These are phyloP conservation scores for Rutstroemia sp. DNA, from an alignment of 2,329 filamentous ascomycete genomes.

Conservation along the genomic window DNA sequence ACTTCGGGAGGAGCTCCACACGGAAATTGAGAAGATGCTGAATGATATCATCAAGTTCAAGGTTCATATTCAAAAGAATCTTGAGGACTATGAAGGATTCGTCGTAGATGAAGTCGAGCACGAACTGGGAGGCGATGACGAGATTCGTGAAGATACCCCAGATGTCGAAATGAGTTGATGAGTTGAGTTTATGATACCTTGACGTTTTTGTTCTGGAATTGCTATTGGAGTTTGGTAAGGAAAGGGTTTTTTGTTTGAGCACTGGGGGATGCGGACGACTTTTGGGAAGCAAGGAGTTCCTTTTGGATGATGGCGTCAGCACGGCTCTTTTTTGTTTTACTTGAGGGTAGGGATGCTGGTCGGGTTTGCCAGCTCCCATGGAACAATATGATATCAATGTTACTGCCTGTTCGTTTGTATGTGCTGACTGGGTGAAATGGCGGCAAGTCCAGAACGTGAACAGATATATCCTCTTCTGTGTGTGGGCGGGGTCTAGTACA, in stretches of 20 bases:
- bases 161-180: conserved; percentile 36
- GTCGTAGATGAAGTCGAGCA: conserved; percentile 89
- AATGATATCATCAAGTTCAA: conserved; percentile 99
- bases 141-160: conserved; percentile 46
- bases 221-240: not conserved
- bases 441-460: too few relatives aligned
- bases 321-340: not conserved
- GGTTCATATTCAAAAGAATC: conserved; percentile 84
- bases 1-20: conserved; percentile 94
- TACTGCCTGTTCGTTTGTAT: too few relatives aligned
- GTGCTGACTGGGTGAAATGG: too few relatives aligned
- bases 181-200: not conserved
- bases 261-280: not conserved
- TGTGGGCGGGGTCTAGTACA: too few relatives aligned
- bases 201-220: not conserved
- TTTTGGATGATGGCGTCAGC: not conserved
- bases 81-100: conserved; percentile 92
- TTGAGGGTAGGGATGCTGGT: too few relatives aligned
- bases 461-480: too few relatives aligned
- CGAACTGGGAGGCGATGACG: conserved; percentile 60
- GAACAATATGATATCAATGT: too few relatives aligned
- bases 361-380: not conserved
- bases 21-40: conserved; percentile 89
- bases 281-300: conserved; percentile 1
- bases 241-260: not conserved